Percentiles rank a stretch among this genome's conserved stretches.
Conservation (phyloP, 768 basidiomycete species). For the Amanita rimosa region DNA sequence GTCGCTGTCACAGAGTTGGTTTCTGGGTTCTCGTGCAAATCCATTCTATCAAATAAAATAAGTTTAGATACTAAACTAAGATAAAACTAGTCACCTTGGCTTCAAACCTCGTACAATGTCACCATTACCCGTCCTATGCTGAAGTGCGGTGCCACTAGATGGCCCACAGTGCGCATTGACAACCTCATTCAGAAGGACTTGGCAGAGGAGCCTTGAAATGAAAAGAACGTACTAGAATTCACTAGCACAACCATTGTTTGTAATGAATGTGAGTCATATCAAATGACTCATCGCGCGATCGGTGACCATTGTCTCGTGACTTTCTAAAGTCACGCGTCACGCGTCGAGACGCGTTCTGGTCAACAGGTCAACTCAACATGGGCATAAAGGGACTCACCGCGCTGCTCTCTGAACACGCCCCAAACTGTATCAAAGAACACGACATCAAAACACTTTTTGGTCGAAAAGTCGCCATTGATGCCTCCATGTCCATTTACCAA, state of each 20-base stretch:
- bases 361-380: too few relatives aligned
- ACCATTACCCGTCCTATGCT: background rate
- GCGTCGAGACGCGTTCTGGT: too few relatives aligned
- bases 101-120: too few relatives aligned
- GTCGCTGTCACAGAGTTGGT: constrained; percentile 41
- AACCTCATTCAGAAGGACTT: constrained; percentile 21
- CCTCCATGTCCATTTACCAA: constrained; percentile 94
- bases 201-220: constrained; percentile 7
- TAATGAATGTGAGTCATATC: too few relatives aligned
- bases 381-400: constrained; percentile 95
- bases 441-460: constrained; percentile 97
- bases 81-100: too few relatives aligned
- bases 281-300: too few relatives aligned
- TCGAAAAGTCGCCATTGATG: constrained; percentile 97
- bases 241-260: too few relatives aligned
- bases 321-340: too few relatives aligned
- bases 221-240: constrained; percentile 12
- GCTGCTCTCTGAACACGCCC: constrained; percentile 84
- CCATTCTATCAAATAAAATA: constrained; percentile 33
- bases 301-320: too few relatives aligned
- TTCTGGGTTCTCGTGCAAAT: constrained; percentile 38
- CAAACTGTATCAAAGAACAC: constrained; percentile 79
- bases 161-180: background rate
- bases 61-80: too few relatives aligned
- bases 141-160: background rate